Evolutionary conservation across 2,329 filamentous ascomycete species (phyloP), one percentile per base, ranked within the genome.

Genomic region (Pseudocercospora pini-densiflorae): DNA sequence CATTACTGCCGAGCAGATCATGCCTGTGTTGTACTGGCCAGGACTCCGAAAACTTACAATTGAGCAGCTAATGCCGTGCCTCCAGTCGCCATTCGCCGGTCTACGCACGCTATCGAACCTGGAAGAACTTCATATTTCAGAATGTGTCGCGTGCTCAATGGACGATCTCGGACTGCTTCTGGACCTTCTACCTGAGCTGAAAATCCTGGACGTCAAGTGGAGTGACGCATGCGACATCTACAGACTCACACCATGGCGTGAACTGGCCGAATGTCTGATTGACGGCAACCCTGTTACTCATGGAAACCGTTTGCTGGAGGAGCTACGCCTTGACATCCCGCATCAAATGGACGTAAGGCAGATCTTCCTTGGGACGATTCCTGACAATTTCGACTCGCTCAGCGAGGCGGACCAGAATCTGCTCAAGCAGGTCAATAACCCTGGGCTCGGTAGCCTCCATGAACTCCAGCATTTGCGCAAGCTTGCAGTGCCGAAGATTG

Each of bases 401-500:
- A 16, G 14, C 23, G n/a, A 14, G 43, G 43, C 43, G 10, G 31
- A 59, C 16, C 51, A 12, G 40, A 23, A 43, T 5, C 14, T 7
- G 29, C 3, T 24, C 21, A 33, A 29, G 23, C 16, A 47, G 7
- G 19, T 61, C 29, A 64, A 61, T 45, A 63, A 49, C 21, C 3
- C n/a, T 23, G 54, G 64, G 1, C 19, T 66, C 10, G 64, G 55
- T 24, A 60, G 54, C 49, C 43, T 66, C 40, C n/a, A 23, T 1
- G 53, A n/a, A 5, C 33, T 66, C 3, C 19, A 54, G 43, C 54
- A 54, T 51, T 31, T 66, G 31, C 60, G 61, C 10, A 55, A 61
- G 24, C 43, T 61, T 21, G 31, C 55, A 3, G 61, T 47, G 19
- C 61, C 57, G 12, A n/a, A 36, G 19, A 57, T 59, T 19, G 57